These are phyloP conservation scores for Atalantia buxifolia DNA, from an alignment of 345 rosid species.

Conservation along the genomic window DNA sequence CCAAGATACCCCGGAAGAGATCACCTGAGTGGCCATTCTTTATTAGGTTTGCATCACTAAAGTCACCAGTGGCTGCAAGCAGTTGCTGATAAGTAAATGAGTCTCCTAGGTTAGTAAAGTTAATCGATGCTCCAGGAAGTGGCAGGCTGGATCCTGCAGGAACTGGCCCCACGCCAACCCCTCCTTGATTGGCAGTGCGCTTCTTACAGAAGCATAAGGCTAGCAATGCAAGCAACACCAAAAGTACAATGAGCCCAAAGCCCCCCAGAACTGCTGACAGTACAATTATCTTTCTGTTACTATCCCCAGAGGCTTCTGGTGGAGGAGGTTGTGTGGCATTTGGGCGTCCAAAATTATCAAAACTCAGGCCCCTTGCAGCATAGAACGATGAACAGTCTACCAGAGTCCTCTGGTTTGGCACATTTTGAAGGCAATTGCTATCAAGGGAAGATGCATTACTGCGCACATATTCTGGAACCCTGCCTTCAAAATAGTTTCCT, in stretches of 20 bases:
- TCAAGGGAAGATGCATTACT: conserved; percentile 44
- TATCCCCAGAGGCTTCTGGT: conserved; percentile 31
- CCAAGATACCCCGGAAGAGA: conserved; percentile 72
- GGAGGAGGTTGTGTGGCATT: conserved; percentile 46
- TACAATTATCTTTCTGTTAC: conserved; percentile 44
- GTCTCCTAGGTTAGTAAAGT: conserved; percentile 70
- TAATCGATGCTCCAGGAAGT: conserved; percentile 45
- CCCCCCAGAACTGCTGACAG: conserved; percentile 69
- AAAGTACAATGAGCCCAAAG: conserved; percentile 42
- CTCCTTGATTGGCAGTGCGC: conserved; percentile 44
- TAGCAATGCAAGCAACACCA: conserved; percentile 39
- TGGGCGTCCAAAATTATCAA: conserved; percentile 80
- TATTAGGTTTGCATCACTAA: conserved; percentile 67
- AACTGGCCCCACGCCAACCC: conserved; percentile 50
- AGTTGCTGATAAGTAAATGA: conserved; percentile 74
- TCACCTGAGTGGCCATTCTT: conserved; percentile 93
- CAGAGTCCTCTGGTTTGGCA: conserved; percentile 52
- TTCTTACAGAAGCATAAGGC: conserved; percentile 41
- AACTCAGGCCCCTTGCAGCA: conserved; percentile 49
- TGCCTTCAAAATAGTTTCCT: conserved; percentile 79
- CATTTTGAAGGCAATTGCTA: conserved; percentile 69
- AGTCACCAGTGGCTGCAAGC: conserved; percentile 65
- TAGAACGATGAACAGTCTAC: conserved; percentile 65
- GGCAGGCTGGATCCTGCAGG: conserved; percentile 41
- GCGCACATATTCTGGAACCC: conserved; percentile 56